Conservation (phyloP, 2,329 filamentous ascomycete species). For the Colletotrichum magnum region DNA sequence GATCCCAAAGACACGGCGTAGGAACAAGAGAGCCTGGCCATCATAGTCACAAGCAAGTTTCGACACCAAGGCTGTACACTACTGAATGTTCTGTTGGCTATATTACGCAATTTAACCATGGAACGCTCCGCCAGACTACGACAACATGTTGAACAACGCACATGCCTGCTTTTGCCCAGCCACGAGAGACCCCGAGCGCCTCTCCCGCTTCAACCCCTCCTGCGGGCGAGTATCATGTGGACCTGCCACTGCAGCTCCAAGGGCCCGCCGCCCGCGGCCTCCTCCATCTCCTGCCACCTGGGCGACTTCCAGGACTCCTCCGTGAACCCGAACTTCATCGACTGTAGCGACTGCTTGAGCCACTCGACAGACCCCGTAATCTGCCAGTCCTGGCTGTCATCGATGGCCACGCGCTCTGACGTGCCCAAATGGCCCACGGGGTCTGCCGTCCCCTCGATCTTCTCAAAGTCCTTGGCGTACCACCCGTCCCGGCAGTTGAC, state of each 20-base stretch:
- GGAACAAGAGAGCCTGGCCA: too few species aligned
- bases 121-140: too few species aligned
- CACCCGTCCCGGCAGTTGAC: constrained; percentile 24
- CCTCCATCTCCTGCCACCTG: constrained; percentile 11
- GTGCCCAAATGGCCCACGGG: constrained; percentile 6
- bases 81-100: too few species aligned
- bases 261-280: not conserved
- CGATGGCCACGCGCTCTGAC: constrained; percentile 4
- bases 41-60: too few species aligned
- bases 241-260: constrained; percentile 32
- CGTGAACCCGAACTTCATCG: constrained; percentile 26
- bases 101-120: too few species aligned
- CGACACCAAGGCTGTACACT: too few species aligned
- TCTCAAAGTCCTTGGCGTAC: constrained; percentile 25
- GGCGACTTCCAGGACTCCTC: constrained; percentile 26
- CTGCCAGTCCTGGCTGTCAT: constrained; percentile 23
- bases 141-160: not conserved
- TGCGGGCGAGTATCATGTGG: constrained; percentile 27
- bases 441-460: constrained; percentile 11
- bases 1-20: too few species aligned
- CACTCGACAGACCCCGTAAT: constrained; percentile 25
- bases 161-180: not conserved
- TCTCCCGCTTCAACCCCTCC: constrained; percentile 7
- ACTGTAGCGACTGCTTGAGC: constrained; percentile 32
- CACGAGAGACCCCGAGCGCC: not conserved